phyloP scores from a whole-genome alignment of 441 rosid genomes.

The Flueggea neowawraea region DNA sequence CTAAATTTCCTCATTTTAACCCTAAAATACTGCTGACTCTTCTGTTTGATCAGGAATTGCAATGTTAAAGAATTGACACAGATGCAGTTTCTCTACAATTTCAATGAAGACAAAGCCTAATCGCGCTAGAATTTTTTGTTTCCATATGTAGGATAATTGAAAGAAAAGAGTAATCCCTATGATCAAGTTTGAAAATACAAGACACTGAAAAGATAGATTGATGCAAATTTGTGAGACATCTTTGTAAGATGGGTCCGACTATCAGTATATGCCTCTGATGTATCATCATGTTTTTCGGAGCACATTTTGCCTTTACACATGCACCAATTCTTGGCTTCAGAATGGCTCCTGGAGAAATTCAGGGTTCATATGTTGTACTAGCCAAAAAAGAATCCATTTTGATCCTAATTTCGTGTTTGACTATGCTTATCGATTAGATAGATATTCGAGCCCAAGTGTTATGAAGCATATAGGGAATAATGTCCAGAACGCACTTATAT shows the following conservation, averaged over 20 bases:
- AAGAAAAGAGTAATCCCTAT: constrained; percentile 14
- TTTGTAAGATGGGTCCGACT: constrained; percentile 37
- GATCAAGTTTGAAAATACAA: constrained; percentile 24
- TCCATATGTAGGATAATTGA: constrained; percentile 12
- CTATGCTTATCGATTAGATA: too few species aligned
- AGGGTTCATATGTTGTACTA: neutral
- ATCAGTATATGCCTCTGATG: constrained; percentile 19
- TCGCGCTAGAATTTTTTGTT: neutral
- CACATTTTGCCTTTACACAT: constrained; percentile 12
- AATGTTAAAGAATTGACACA: too few species aligned
- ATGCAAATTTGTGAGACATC: constrained; percentile 27
- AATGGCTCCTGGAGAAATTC: constrained; percentile 11
- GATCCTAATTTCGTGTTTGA: too few species aligned
- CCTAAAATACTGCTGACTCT: too few species aligned
- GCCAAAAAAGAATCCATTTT: too few species aligned
- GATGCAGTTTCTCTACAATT: too few species aligned
- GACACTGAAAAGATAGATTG: constrained; percentile 32
- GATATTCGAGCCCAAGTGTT: too few species aligned
- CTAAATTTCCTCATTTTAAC: too few species aligned
- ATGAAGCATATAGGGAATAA: too few species aligned
- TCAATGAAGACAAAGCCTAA: too few species aligned
- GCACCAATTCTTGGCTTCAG: constrained; percentile 12
- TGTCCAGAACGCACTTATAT: too few species aligned
- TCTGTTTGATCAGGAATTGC: too few species aligned
- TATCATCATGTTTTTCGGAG: constrained; percentile 21